phyloP scores from a whole-genome alignment of 148 eudicot species.

The Rhododendron mucronatum region DNA sequence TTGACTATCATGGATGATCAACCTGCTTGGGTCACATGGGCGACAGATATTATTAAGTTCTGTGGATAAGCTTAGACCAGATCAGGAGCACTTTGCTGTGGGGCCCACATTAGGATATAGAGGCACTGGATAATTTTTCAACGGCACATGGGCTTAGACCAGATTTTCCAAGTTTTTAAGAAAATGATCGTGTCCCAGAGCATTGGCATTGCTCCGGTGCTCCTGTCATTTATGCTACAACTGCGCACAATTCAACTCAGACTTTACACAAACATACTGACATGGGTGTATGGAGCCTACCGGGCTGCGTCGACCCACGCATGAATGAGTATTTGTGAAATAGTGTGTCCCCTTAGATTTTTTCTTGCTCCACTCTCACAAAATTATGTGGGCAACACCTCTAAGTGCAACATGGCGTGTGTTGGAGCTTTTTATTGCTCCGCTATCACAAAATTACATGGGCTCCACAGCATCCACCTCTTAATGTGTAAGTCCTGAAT shows the following conservation, averaged over 20 bases:
- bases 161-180: background rate
- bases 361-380: background rate
- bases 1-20: background rate
- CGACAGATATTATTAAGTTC: background rate
- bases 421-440: background rate
- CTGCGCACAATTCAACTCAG: background rate
- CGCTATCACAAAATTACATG: background rate
- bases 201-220: background rate
- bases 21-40: background rate
- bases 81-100: background rate
- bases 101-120: background rate
- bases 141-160: background rate
- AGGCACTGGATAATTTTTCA: background rate
- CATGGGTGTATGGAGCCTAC: background rate
- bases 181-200: background rate
- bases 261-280: background rate
- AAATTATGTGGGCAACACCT: background rate
- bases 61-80: background rate
- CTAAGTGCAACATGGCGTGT: background rate
- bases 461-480: background rate
- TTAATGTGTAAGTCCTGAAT: background rate
- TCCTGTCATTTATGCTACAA: background rate
- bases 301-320: background rate
- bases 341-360: background rate
- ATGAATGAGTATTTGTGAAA: background rate